Conservation (phyloP, 2,329 filamentous ascomycete species). For the Alternaria rosae region DNA sequence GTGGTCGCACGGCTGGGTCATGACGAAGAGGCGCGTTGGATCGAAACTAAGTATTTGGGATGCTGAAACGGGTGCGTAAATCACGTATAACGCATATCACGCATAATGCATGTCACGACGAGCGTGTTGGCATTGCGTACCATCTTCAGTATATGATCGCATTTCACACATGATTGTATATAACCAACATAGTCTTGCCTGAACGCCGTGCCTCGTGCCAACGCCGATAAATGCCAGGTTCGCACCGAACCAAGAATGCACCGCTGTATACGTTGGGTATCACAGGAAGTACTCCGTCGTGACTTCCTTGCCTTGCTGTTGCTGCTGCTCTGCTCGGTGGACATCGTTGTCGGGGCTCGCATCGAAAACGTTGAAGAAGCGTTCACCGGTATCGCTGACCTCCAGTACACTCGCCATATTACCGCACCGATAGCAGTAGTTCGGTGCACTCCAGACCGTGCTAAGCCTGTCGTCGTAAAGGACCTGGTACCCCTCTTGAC, state of each 20-base stretch:
- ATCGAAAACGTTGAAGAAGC: constrained; percentile 98
- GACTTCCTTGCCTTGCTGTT: constrained; percentile 75
- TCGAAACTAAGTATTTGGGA: constrained; percentile 89
- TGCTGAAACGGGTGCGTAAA: constrained; percentile 62
- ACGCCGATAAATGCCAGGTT: constrained; percentile 24
- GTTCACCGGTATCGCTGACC: constrained; percentile 89
- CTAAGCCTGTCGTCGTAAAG: constrained; percentile 93
- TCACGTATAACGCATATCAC: not conserved
- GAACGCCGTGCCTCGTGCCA: constrained; percentile 19
- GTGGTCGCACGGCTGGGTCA: constrained; percentile 84
- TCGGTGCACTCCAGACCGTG: constrained; percentile 84
- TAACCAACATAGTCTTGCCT: constrained; percentile 11
- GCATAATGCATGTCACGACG: not conserved
- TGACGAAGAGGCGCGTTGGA: constrained; percentile 86
- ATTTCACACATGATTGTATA: constrained; percentile 10
- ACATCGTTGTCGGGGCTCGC: constrained; percentile 95
- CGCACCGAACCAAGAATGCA: constrained; percentile 13
- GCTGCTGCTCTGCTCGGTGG: constrained; percentile 81
- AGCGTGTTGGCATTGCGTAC: not conserved
- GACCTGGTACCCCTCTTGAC: constrained; percentile 97
- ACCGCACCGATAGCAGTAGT: constrained; percentile 93
- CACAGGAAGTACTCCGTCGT: constrained; percentile 73
- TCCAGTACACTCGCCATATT: constrained; percentile 98
- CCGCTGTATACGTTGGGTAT: constrained; percentile 47
- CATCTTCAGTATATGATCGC: constrained; percentile 3